These are phyloP conservation scores for Fusarium sp. DNA, from an alignment of 2,329 filamentous ascomycete genomes.

Conservation along the genomic window DNA sequence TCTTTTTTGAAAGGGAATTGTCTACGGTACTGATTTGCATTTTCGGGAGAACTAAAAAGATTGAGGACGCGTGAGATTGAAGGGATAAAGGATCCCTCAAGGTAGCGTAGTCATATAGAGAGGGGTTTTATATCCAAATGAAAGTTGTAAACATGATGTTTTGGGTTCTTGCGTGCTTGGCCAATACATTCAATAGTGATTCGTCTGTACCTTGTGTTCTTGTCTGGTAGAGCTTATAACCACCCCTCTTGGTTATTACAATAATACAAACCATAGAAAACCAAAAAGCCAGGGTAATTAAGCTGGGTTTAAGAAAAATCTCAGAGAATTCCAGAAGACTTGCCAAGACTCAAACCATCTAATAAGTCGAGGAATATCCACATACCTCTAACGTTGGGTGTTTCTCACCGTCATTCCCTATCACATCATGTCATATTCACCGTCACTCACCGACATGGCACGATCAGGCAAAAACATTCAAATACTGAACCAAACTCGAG, in stretches of 20 bases:
- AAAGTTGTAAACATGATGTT: constrained; percentile 17
- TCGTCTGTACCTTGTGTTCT: not conserved
- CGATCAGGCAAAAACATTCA: not conserved
- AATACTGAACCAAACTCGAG: constrained; percentile 44
- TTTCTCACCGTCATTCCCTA: not conserved
- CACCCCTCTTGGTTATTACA: too few relatives aligned
- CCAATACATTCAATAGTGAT: not conserved
- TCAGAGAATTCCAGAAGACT: too few relatives aligned
- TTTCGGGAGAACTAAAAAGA: constrained; percentile 25
- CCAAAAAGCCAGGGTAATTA: too few relatives aligned
- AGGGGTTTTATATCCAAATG: constrained; percentile 21
- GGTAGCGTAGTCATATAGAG: constrained; percentile 20
- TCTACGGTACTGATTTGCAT: constrained; percentile 31
- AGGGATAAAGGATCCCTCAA: constrained; percentile 8
- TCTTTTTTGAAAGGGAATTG: constrained; percentile 14
- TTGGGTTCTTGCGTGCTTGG: not conserved
- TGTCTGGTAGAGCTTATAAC: too few relatives aligned
- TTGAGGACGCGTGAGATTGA: constrained; percentile 15
- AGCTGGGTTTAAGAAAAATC: too few relatives aligned
- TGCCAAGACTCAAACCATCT: too few relatives aligned
- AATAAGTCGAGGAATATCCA: too few relatives aligned
- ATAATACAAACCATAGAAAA: too few relatives aligned
- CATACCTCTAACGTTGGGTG: too few relatives aligned
- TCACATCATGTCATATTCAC: not conserved
- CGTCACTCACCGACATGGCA: not conserved